Base-by-base conservation (phyloP, 768 basidiomycete genomes). In the Coprinopsis cinerea region DNA sequence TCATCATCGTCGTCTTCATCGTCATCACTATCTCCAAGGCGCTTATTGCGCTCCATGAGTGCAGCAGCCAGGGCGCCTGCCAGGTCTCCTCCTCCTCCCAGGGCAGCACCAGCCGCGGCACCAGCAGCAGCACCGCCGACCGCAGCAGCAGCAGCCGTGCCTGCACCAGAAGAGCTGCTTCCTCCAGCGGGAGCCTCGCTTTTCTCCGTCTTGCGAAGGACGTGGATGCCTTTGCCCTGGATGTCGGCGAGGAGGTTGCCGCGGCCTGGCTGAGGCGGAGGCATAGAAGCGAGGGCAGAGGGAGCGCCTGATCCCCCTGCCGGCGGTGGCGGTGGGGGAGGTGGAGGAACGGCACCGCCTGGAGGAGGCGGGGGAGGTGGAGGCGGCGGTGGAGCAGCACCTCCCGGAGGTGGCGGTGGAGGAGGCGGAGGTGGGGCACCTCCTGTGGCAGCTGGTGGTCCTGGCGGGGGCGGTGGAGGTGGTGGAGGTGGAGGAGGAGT, bases 1-100 rank as follows among this genome's bases (percentile, higher is more conserved):
- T 85, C 86, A 51, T 82, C 82, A 35, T 83, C 82, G 20, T 85
- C 83, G 0, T 83, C 83, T 3, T 87, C 86, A 18, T 86, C 85
- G 44, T 87, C 85, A 56, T 89, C 87, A 58, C 86, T 88, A 57
- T 92, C 90, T 1, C 88, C 92, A 57, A 95, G 69, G 60, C 88
- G 85, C 70, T 88, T 91, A 62, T 89, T 95, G 57, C 93, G 70
- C 62, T 85, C 81, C 57, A 83, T 68, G 54, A 97, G 66, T 1
- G 92, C 92, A 43, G 81, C 86, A 4, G 92, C 93, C 40, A 96
- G 70, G 6, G 91, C 89, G 3, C 81, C 75, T 0, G 92, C 92
- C 52, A 95, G 64, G 66, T 93, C 85, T 0, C 77, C 85, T 10
- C 85, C 89, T 11, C 72, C 81, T 13, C 61, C 72, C 1, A 61